phyloP scores from a whole-genome alignment of 2,329 filamentous ascomycete species.

The Ciborinia camelliae region DNA sequence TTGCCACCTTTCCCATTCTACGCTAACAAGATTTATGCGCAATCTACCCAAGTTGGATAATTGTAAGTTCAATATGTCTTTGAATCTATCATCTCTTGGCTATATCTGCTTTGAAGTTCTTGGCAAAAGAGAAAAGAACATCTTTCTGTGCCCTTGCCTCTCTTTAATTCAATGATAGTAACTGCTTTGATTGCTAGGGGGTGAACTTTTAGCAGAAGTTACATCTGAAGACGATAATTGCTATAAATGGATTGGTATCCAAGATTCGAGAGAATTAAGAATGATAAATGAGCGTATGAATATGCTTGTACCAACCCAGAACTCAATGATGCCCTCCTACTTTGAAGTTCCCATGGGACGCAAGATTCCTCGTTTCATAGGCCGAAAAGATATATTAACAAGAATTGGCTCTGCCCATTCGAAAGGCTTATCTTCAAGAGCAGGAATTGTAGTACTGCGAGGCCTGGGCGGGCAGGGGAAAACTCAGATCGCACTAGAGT shows the following conservation, averaged over 20 bases:
- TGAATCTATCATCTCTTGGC: background rate
- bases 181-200: background rate
- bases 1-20: background rate
- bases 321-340: background rate
- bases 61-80: background rate
- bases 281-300: background rate
- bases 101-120: background rate
- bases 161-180: background rate
- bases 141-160: background rate
- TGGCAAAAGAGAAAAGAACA: background rate
- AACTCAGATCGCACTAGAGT: conserved; percentile 30
- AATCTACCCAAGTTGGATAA: background rate
- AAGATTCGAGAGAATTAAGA: background rate
- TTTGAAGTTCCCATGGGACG: background rate
- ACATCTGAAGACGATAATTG: background rate
- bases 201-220: background rate
- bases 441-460: conserved; percentile 22
- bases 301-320: background rate
- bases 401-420: background rate
- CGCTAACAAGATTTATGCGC: background rate
- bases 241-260: background rate
- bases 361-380: background rate
- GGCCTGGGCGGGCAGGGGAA: conserved; percentile 29
- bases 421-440: background rate
- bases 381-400: background rate